Conservation (phyloP, 2,329 filamentous ascomycete genomes). For the Botrytis cinerea region DNA sequence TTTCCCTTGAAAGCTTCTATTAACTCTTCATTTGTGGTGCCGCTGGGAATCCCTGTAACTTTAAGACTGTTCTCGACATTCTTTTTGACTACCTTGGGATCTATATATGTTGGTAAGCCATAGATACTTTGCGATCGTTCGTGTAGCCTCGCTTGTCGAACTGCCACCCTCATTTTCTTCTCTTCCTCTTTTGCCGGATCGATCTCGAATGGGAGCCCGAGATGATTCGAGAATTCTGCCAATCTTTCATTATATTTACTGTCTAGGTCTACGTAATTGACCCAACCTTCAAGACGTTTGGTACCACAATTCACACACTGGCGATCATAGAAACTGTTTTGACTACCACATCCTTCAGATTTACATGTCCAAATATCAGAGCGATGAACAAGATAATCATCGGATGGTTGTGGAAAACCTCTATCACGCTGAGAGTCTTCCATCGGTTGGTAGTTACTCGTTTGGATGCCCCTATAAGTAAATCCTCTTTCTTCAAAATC, state of each 20-base stretch:
- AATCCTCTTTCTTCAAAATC: background rate
- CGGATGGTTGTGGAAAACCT: background rate
- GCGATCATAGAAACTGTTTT: background rate
- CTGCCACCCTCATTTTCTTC: conserved; percentile 2
- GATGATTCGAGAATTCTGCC: background rate
- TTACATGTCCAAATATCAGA: background rate
- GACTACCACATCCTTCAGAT: background rate
- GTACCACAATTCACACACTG: conserved; percentile 1
- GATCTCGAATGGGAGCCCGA: conserved; percentile 2
- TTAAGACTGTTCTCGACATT: conserved; percentile 3
- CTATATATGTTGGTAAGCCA: conserved; percentile 10
- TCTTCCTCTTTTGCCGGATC: conserved; percentile 3
- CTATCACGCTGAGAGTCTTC: background rate
- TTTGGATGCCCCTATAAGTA: background rate
- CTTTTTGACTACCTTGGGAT: background rate
- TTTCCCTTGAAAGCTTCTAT: conserved; percentile 9
- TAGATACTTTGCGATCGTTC: conserved; percentile 8
- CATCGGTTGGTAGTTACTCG: background rate
- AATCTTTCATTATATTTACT: background rate
- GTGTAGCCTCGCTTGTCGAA: background rate
- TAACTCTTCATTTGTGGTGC: conserved; percentile 6
- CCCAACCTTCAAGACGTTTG: background rate
- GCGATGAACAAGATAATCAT: too few species aligned
- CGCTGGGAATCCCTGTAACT: background rate
- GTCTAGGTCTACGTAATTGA: background rate